Conservation (phyloP, 495 filamentous ascomycete genomes). For the Daldinia grandis region DNA sequence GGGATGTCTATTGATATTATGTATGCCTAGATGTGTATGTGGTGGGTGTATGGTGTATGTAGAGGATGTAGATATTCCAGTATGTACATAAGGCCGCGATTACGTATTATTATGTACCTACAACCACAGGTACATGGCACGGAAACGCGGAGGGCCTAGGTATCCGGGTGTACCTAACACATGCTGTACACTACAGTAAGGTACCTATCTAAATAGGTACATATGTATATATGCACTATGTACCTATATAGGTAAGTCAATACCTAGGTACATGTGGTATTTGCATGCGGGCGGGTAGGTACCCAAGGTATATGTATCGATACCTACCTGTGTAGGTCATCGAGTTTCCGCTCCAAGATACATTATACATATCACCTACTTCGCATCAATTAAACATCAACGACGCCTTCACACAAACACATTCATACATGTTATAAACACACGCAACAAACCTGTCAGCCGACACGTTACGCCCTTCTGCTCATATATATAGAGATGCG, state of each 20-base stretch:
- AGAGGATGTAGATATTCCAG: no score
- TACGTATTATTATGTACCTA: neutral
- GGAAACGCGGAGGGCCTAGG: no score
- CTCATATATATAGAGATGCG: slow-evolving; percentile 16
- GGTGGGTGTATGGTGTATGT: neutral
- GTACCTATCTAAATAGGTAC: slow-evolving; percentile 1
- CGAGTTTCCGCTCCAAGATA: no score
- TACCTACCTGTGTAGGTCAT: neutral
- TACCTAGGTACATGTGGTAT: neutral
- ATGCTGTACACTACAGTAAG: no score
- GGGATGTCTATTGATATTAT: slow-evolving; percentile 1
- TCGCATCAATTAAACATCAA: neutral
- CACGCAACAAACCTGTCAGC: neutral
- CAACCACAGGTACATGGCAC: no score
- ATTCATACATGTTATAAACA: slow-evolving; percentile 24
- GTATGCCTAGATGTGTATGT: neutral
- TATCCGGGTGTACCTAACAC: no score
- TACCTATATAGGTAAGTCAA: neutral
- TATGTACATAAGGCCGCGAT: neutral
- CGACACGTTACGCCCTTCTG: slow-evolving; percentile 27
- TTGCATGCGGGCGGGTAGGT: neutral
- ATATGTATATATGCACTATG: no score
- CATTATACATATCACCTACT: neutral
- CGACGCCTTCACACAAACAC: neutral
- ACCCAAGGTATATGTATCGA: neutral